Base-by-base conservation (phyloP, 305 asterid genomes). In the Euphrasia arctica region DNA sequence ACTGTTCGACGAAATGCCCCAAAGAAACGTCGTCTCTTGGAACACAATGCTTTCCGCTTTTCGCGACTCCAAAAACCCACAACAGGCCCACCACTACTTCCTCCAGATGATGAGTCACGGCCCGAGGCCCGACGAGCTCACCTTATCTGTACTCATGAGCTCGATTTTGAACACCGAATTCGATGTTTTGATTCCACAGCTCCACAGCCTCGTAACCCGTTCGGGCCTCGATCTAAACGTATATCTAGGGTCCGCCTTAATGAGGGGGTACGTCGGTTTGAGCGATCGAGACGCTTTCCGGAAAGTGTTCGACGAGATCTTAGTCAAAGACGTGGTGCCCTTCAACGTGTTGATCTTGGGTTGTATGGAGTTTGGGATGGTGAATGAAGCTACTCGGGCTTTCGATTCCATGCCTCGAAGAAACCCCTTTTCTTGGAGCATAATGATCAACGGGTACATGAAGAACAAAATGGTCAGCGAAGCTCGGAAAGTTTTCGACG, bases 311-410 rank as follows among this genome's bases (percentile, higher is more conserved):
- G 77, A 86, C 65, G 96, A 91, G 78, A 85, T 88, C 61, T 52
- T 56, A 48, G 84, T 67, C 64, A 84, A 78, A 76, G 91, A 83
- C 41, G 80, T 83, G 18, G 89, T 85, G 18, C 89, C 96, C 2
- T 80, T 79, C 85, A 90, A 90, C 54, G 96, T 86, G 76, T 65
- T 85, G 60, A 80, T 90, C 70, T 78, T 90, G 74, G 95, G 96
- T 60, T 80, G 67, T 47, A 80, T 88, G 83, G 90, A 83, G 59
- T 88, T 81, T 22, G 95, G 97, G 59, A 65, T 77, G 75, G 69
- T 72, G 14, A 42, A 9, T 36, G 88, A 77, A 65, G 97, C 96
- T 52, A 78, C 70, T 69, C 67, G 52, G 61, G 91, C 76, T 6
- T 88, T 88, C 51, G 78, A 79, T 71, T 10, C 11, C 65, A 88